These are phyloP conservation scores for Lolium rigidum DNA, from an alignment of 176 grass and related monocot genomes.

Conservation along the genomic window DNA sequence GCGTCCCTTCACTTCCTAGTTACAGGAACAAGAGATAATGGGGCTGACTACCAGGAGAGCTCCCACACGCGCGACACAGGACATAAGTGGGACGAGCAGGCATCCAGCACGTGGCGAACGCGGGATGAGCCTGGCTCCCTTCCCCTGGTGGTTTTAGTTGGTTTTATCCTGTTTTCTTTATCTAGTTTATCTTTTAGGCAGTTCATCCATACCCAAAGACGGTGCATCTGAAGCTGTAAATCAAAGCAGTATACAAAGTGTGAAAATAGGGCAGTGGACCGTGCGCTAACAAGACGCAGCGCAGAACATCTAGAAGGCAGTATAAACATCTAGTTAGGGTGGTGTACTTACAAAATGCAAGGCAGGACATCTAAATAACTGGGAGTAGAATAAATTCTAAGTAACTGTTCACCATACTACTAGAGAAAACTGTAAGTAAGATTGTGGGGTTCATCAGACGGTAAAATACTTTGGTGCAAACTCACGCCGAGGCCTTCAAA, in stretches of 20 bases:
- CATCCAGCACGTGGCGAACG: no score
- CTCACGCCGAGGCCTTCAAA: not conserved
- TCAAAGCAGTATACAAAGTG: not conserved
- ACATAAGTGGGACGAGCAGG: no score
- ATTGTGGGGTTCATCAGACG: constrained; percentile 11
- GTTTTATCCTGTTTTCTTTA: no score
- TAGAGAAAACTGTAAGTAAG: not conserved
- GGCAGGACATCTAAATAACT: not conserved
- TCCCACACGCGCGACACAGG: no score
- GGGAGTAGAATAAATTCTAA: not conserved
- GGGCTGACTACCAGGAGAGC: no score
- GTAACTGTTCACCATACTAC: not conserved
- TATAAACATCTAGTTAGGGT: not conserved
- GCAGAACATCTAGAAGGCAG: not conserved
- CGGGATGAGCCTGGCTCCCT: no score
- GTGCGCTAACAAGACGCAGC: not conserved
- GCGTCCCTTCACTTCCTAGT: no score
- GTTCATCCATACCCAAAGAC: no score
- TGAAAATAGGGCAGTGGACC: not conserved
- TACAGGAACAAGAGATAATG: no score
- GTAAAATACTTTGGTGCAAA: constrained; percentile 14
- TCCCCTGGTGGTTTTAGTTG: no score
- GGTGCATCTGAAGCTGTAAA: not conserved
- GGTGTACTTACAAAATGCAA: not conserved
- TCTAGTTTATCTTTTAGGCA: no score